Evolutionary conservation across 768 basidiomycete species (phyloP), one percentile per base, ranked within the genome.

Genomic region (Boletus sp.): DNA sequence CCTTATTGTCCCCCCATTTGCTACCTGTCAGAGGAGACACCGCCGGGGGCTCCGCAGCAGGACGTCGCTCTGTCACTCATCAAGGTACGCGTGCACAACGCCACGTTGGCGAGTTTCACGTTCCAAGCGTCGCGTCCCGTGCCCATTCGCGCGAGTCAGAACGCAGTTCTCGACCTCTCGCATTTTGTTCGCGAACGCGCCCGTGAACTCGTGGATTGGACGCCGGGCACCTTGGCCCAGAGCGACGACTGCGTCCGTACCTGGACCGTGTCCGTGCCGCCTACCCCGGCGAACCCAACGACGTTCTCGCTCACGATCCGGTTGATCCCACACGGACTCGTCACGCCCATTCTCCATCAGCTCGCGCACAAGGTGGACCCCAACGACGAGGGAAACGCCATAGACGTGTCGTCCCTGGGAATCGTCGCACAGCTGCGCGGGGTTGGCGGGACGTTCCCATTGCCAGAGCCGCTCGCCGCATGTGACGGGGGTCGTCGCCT

Each of bases 171-270:
- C 57, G 81, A 83, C 59, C 78, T 84, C 60, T 73, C 76, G 1
- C 64, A 74, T 21, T 71, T 85, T 48, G 63, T 85, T 11, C 81
- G 83, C 15, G 55, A 70, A 23, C 69, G 72, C 5, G 66, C 67
- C 21, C 82, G 81, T 63, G 70, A 72, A 45, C 83, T 84, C 60
- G 80, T 84, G 75, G 74, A 79, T 4, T 74, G 74, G 32, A 51
- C 60, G 11, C 71, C 75, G 13, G 46, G 48, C 25, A 76, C 77
- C 1, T 75, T 69, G 19, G 72, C 74, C 11, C 69, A 81, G 17
- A 83, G 83, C 60, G 83, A 85, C 62, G 83, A 86, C 58, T 77
- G 81, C 47, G 77, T 86, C 14, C 79, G 83, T 11, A 85, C 83
- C 5, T 86, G 83, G 83, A 84, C 83, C 0, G 73, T 85, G 17